Evolutionary conservation across 2,329 filamentous ascomycete species (phyloP).

Genomic region (Sclerotinia nivalis): DNA sequence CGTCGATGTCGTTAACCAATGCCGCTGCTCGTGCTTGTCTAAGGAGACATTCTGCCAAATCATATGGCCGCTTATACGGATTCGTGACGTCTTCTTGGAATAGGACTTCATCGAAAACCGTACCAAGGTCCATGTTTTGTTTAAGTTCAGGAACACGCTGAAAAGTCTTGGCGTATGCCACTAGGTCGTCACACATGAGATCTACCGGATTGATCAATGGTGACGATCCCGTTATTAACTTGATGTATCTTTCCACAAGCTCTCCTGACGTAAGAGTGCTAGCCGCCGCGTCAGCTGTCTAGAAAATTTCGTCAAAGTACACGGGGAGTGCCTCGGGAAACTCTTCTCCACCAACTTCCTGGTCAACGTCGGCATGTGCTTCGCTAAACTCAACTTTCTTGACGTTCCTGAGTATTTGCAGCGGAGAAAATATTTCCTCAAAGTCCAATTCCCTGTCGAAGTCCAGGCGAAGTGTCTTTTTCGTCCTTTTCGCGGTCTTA

Average conservation of each 20-base stretch:
- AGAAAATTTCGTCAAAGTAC: neutral
- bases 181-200: conserved; percentile 4
- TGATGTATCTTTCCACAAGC: neutral
- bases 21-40: neutral
- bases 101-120: neutral
- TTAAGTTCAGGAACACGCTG: neutral
- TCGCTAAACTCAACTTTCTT: neutral
- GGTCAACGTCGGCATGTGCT: neutral
- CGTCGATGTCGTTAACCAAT: neutral
- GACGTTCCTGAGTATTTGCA: neutral
- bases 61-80: neutral
- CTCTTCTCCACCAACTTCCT: neutral
- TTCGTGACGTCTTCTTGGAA: neutral
- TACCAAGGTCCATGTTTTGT: neutral
- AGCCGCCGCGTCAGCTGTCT: neutral
- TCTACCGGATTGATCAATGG: neutral
- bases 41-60: neutral
- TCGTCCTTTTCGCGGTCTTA: neutral
- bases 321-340: neutral
- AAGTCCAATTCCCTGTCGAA: neutral
- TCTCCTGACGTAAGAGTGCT: neutral
- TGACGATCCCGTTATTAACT: neutral
- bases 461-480: neutral
- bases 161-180: neutral
- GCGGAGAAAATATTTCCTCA: neutral